Evolutionary conservation across 1,284 basidiomycete species (phyloP), one percentile per base, ranked within the genome.

Genomic region (Megacollybia platyphylla): DNA sequence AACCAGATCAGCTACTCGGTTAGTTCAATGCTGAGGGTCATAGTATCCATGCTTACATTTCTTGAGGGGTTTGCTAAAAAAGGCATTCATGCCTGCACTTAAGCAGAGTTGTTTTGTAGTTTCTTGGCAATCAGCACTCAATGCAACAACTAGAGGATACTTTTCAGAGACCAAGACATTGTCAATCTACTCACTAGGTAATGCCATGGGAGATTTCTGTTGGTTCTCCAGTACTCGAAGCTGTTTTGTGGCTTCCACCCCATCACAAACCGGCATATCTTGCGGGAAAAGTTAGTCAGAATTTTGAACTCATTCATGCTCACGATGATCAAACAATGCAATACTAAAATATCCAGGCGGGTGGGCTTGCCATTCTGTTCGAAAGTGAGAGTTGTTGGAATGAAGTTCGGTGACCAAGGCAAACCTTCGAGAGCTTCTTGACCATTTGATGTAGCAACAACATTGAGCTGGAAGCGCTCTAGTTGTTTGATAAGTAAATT

Each of bases 191-290:
- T 46, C 57, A 81, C 79, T 76, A 3, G 79, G 79, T 10, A 84
- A 56, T 10, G 64, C 51, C 6, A 67, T 52, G 1, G 64, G 50
- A 7, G 63, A 58, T 49, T 73, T 75, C 13, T 69, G 66, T 51
- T 71, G 71, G 44, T 58, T 67, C 52, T 84, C 79, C n/a, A 79
- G 51, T 11, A 69, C 49, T 38, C 79, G 66, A 15, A 84, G 44
- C 30, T 73, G 68, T 54, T 81, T 81, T 31, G 76, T 69, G 4
- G 79, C 79, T 51, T 82, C 79, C 5, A 84, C 79, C 8, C 79
- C 79, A 50, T 84, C 79, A 49, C 78, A 81, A 43, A 84, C 65
- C 2, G 79, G 79, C 79, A 84, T 84, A 52, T 83, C 79, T 83
- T 5, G 26, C 24, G 10, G 5, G 15, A 18, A 31, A 30, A 17